phyloP scores from a whole-genome alignment of 768 basidiomycete genomes.

The Crepidotus variabilis region DNA sequence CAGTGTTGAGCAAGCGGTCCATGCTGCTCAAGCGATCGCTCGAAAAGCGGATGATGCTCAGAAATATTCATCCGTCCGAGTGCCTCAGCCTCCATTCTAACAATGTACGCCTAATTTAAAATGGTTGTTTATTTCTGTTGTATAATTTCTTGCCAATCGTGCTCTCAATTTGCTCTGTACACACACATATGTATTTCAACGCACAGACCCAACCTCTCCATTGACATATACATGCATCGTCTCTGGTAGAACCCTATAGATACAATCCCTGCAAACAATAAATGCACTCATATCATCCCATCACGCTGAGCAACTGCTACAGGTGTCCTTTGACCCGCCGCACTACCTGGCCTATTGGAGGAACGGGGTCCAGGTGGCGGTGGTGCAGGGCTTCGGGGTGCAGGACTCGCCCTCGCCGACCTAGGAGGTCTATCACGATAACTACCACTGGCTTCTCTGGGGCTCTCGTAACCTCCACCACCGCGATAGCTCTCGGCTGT shows the following conservation, averaged over 20 bases:
- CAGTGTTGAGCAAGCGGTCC: constrained; percentile 22
- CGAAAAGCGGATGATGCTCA: constrained; percentile 20
- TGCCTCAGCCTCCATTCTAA: constrained; percentile 4
- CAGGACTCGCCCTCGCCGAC: constrained; percentile 37
- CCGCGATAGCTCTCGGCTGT: constrained; percentile 13
- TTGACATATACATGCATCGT: not conserved
- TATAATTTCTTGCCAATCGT: not conserved
- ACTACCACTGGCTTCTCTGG: constrained; percentile 12
- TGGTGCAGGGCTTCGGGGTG: constrained; percentile 30
- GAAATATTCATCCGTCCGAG: constrained; percentile 17
- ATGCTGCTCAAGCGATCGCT: constrained; percentile 23
- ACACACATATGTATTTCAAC: not conserved
- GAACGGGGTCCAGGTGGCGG: constrained; percentile 52
- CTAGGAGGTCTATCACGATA: constrained; percentile 26
- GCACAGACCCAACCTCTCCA: not conserved
- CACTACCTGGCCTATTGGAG: constrained; percentile 60
- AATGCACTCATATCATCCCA: constrained; percentile 51
- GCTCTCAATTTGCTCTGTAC: not conserved
- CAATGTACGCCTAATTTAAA: not conserved
- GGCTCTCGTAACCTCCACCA: constrained; percentile 7
- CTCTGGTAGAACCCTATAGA: not conserved
- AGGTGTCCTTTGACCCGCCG: constrained; percentile 42
- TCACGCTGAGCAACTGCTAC: constrained; percentile 53
- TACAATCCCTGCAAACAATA: constrained; percentile 3
- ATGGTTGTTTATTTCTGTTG: not conserved